These are phyloP conservation scores for Marasmius sp. DNA, from an alignment of 1,284 basidiomycete species.

Conservation along the genomic window DNA sequence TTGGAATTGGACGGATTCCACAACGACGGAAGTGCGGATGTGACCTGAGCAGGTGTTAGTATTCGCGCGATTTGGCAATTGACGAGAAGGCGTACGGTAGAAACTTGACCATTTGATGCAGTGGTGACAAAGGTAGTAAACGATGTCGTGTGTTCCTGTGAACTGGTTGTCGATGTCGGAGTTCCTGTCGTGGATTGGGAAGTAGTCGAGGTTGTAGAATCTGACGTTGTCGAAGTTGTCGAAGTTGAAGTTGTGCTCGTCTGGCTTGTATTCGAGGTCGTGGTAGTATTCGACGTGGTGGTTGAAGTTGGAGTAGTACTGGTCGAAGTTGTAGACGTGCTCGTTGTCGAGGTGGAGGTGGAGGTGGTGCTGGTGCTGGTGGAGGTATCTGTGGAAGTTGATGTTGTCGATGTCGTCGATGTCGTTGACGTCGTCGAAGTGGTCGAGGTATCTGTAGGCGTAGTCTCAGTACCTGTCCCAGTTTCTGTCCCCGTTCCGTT, in stretches of 20 bases:
- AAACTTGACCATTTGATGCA: constrained; percentile 5
- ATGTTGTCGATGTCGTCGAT: background rate
- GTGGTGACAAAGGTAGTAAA: constrained; percentile 12
- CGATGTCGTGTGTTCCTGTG: constrained; percentile 11
- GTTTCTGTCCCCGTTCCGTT: background rate
- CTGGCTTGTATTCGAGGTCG: background rate
- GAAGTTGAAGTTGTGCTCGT: background rate
- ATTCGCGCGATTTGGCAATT: background rate
- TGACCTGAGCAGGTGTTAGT: constrained; percentile 18
- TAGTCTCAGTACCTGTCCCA: background rate
- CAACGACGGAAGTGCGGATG: constrained; percentile 27
- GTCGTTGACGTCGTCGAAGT: background rate
- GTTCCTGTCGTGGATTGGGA: constrained; percentile 12
- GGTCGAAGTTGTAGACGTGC: background rate
- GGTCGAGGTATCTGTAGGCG: background rate
- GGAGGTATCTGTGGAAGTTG: background rate
- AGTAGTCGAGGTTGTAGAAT: background rate
- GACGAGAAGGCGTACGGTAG: background rate
- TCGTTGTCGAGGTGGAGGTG: background rate
- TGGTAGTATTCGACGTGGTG: background rate
- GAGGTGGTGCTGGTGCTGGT: background rate
- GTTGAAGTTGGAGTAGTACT: background rate
- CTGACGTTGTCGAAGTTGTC: background rate
- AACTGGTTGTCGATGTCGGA: constrained; percentile 8
- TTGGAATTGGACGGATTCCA: constrained; percentile 2